phyloP scores from a whole-genome alignment of 345 rosid genomes.

The Pelargonium nanum region DNA sequence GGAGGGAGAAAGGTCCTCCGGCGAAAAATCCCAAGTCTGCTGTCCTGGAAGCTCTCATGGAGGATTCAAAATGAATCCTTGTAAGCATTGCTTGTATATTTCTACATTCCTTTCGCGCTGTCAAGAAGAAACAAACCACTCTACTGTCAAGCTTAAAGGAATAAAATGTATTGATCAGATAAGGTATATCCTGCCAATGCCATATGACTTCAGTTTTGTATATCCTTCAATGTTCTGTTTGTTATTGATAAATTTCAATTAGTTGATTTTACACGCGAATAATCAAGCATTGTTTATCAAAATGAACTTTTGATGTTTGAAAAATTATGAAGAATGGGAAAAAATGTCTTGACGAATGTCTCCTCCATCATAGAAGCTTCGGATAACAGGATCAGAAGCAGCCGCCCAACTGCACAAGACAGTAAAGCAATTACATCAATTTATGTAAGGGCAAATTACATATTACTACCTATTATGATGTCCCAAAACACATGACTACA shows the following conservation, averaged over 20 bases:
- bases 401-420: conserved; percentile 56
- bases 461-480: too few relatives aligned
- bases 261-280: too few relatives aligned
- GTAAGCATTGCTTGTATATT: not conserved
- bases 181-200: too few relatives aligned
- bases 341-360: conserved; percentile 4
- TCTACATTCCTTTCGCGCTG: too few relatives aligned
- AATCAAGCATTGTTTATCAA: too few relatives aligned
- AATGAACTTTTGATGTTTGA: too few relatives aligned
- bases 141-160: too few relatives aligned
- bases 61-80: conserved; percentile 17
- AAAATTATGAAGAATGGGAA: too few relatives aligned
- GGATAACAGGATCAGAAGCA: conserved; percentile 35
- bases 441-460: too few relatives aligned
- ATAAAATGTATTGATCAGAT: not conserved
- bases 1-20: conserved; percentile 77
- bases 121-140: not conserved
- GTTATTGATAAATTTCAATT: too few relatives aligned
- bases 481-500: too few relatives aligned
- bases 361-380: conserved; percentile 12
- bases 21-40: conserved; percentile 73
- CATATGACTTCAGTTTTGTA: not conserved
- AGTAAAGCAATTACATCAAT: not conserved
- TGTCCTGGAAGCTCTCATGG: conserved; percentile 42
- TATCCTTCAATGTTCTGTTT: not conserved